Conservation (phyloP, 1,284 basidiomycete species). For the Irpex rosettiformis region DNA sequence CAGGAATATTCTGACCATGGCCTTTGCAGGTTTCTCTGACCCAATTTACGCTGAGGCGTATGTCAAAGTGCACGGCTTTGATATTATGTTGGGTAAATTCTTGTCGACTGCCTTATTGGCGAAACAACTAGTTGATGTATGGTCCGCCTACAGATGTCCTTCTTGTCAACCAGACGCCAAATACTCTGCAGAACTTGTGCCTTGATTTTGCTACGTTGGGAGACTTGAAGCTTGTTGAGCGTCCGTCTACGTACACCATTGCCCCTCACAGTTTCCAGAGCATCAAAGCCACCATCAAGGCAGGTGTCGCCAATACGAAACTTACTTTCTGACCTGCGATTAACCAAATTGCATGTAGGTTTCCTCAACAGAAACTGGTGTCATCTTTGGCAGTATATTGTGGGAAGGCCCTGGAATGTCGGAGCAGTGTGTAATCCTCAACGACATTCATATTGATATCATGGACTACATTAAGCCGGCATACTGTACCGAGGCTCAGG, state of each 20-base stretch:
- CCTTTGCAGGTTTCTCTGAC: constrained; percentile 84
- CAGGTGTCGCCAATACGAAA: neutral
- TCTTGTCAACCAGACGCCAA: constrained; percentile 93
- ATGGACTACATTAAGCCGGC: constrained; percentile 99
- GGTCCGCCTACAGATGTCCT: constrained; percentile 79
- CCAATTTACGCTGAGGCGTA: constrained; percentile 98
- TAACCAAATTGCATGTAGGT: constrained; percentile 36
- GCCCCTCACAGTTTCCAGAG: constrained; percentile 97
- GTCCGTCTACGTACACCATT: constrained; percentile 90
- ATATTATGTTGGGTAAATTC: constrained; percentile 81
- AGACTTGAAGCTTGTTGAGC: constrained; percentile 95
- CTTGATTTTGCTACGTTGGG: constrained; percentile 98
- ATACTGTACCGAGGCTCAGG: constrained; percentile 93
- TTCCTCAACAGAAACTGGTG: constrained; percentile 96
- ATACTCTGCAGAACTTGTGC: constrained; percentile 95
- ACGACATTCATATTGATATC: constrained; percentile 98
- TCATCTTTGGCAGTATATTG: constrained; percentile 97
- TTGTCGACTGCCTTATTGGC: no score
- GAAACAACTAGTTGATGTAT: no score
- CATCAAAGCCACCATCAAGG: constrained; percentile 99
- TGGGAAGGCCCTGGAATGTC: constrained; percentile 91
- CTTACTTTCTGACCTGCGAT: neutral
- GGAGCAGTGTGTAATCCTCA: constrained; percentile 89
- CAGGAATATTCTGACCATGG: neutral
- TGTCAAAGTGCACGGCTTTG: constrained; percentile 98